Evolutionary conservation across 208 protist genomes (phyloP).

Genomic region (Trypanosoma scelopori): DNA sequence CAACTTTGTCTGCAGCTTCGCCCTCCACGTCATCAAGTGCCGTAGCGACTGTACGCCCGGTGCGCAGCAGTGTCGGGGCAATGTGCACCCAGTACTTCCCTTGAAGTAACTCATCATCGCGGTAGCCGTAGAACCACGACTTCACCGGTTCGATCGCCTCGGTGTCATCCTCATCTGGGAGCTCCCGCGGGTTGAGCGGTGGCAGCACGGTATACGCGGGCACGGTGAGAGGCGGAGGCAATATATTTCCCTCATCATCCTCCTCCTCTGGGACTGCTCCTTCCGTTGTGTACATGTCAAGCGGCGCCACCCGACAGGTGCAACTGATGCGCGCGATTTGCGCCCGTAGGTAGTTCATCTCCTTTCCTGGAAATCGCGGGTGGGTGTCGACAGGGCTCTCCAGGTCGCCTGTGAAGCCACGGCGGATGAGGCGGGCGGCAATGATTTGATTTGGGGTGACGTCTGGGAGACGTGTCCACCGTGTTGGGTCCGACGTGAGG

Average conservation of each 20-base stretch:
- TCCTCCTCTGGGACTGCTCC: slow-evolving; percentile 82
- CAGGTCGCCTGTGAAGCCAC: slow-evolving; percentile 93
- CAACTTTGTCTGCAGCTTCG: slow-evolving; percentile 22
- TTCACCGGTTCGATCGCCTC: slow-evolving; percentile 68
- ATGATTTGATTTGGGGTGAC: slow-evolving; percentile 91
- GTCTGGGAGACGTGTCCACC: slow-evolving; percentile 88
- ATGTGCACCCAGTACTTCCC: slow-evolving; percentile 91
- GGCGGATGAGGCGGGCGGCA: slow-evolving; percentile 74
- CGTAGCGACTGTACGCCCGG: slow-evolving; percentile 47
- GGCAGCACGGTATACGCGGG: slow-evolving; percentile 79
- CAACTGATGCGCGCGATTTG: slow-evolving; percentile 95
- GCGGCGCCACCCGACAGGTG: slow-evolving; percentile 84
- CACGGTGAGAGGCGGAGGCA: slow-evolving; percentile 59
- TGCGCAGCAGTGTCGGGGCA: slow-evolving; percentile 66
- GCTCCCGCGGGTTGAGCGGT: slow-evolving; percentile 78
- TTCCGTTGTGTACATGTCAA: slow-evolving; percentile 79
- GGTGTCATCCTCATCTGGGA: slow-evolving; percentile 79
- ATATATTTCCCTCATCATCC: slow-evolving; percentile 72
- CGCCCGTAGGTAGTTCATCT: slow-evolving; percentile 93
- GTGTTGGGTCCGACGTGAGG: slow-evolving; percentile 64
- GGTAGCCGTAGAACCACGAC: slow-evolving; percentile 82
- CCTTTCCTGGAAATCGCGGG: slow-evolving; percentile 91
- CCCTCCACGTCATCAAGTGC: slow-evolving; percentile 31
- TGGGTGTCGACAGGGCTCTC: slow-evolving; percentile 80
- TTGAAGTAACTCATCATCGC: slow-evolving; percentile 86